Evolutionary conservation across 371 early-diverging fungal genomes (phyloP).

Genomic region (Nosema bombycis): DNA sequence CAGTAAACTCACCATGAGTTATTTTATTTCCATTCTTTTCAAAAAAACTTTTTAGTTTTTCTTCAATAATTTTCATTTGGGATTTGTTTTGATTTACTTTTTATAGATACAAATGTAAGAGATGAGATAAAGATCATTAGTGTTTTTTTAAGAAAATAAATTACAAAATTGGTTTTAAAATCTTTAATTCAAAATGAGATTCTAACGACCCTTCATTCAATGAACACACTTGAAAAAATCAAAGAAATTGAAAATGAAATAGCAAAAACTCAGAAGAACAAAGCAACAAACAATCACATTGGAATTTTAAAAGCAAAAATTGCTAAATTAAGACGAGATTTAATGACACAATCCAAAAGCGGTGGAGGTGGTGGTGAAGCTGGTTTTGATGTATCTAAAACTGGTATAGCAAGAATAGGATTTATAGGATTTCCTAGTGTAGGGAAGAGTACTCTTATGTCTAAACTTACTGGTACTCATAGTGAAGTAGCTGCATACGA

Average conservation of each 20-base stretch:
- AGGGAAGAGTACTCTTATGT: constrained; percentile 88
- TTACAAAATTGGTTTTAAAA: too few species aligned
- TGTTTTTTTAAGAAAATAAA: too few species aligned
- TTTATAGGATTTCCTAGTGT: constrained; percentile 93
- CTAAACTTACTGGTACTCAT: constrained; percentile 83
- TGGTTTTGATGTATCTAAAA: constrained; percentile 85
- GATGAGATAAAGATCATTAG: too few species aligned
- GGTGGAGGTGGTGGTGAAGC: constrained; percentile 74
- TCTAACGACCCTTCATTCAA: constrained; percentile 6
- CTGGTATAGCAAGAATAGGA: constrained; percentile 90
- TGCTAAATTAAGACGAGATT: constrained; percentile 84
- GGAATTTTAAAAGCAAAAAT: constrained; percentile 88
- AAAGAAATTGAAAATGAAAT: constrained; percentile 69
- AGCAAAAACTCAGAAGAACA: constrained; percentile 85
- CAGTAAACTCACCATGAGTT: constrained; percentile 22
- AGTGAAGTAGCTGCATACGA: constrained; percentile 86
- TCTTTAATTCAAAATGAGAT: too few species aligned
- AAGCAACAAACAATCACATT: constrained; percentile 89
- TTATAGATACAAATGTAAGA: too few species aligned
- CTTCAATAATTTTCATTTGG: constrained; percentile 20
- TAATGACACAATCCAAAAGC: constrained; percentile 72
- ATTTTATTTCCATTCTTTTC: constrained; percentile 29
- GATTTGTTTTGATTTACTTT: neutral
- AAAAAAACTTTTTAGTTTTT: constrained; percentile 46
- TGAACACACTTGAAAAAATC: constrained; percentile 67